Conservation (phyloP, 1,284 basidiomycete species). For the Sparassis latifolia region DNA sequence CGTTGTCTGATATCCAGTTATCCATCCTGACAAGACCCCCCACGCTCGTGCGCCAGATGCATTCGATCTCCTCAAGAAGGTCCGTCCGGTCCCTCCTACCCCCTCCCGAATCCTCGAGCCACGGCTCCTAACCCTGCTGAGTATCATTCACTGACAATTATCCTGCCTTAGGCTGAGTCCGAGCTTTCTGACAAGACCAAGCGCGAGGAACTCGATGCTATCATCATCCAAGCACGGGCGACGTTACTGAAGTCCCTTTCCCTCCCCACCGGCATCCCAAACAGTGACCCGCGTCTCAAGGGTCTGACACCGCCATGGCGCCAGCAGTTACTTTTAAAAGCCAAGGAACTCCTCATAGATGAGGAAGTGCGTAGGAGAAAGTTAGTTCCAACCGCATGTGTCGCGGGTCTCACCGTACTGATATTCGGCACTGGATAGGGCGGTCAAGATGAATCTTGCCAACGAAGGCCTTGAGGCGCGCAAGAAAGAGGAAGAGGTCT, state of each 20-base stretch:
- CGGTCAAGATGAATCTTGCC: constrained; percentile 79
- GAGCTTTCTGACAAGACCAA: constrained; percentile 70
- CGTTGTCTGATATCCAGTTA: constrained; percentile 53
- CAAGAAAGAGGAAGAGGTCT: constrained; percentile 79
- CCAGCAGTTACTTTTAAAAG: constrained; percentile 52
- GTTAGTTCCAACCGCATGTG: constrained; percentile 34
- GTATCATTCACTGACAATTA: constrained; percentile 1
- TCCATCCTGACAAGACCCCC: constrained; percentile 81
- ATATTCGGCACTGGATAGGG: constrained; percentile 34
- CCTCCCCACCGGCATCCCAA: constrained; percentile 49
- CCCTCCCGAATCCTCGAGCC: background rate
- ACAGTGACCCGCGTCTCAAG: constrained; percentile 50
- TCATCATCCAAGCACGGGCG: constrained; percentile 64
- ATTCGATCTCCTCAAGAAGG: constrained; percentile 82
- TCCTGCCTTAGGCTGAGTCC: constrained; percentile 60
- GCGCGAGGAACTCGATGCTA: constrained; percentile 72
- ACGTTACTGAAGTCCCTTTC: constrained; percentile 53
- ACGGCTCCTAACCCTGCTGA: background rate
- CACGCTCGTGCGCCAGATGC: constrained; percentile 77
- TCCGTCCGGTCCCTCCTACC: constrained; percentile 20
- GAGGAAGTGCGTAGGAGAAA: constrained; percentile 75
- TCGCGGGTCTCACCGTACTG: background rate
- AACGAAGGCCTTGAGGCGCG: constrained; percentile 80
- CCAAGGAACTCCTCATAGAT: constrained; percentile 76
- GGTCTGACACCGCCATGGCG: constrained; percentile 57